phyloP scores from a whole-genome alignment of 495 filamentous ascomycete species.

The Lasiosphaeria ovina region DNA sequence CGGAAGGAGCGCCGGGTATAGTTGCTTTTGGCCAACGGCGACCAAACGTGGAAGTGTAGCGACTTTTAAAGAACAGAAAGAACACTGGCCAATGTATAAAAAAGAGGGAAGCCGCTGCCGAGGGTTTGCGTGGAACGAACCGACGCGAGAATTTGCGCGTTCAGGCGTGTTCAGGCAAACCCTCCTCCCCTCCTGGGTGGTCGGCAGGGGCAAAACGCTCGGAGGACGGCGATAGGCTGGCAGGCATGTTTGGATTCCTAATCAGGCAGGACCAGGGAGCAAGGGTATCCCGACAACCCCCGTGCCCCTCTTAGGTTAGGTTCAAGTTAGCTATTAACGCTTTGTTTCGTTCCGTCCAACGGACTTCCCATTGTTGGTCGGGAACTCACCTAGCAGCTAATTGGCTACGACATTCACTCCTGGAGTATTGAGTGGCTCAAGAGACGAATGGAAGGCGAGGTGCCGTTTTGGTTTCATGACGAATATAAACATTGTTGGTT shows the following conservation, averaged over 20 bases:
- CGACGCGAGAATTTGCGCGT: too few relatives aligned
- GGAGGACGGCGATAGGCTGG: constrained; percentile 16
- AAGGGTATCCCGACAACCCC: constrained; percentile 17
- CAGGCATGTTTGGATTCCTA: constrained; percentile 20
- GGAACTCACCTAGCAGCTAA: too few relatives aligned
- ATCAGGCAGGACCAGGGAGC: constrained; percentile 25
- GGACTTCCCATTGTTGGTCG: too few relatives aligned
- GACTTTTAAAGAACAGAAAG: too few relatives aligned
- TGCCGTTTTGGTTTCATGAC: background rate
- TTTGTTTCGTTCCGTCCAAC: too few relatives aligned
- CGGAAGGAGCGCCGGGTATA: background rate
- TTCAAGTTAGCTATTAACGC: too few relatives aligned
- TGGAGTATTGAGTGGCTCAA: background rate
- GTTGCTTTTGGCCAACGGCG: background rate
- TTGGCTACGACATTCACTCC: too few relatives aligned
- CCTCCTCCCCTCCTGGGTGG: background rate
- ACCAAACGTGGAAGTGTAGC: too few relatives aligned
- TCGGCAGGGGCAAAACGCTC: background rate
- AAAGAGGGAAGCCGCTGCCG: too few relatives aligned
- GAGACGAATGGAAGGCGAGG: background rate
- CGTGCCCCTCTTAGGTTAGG: background rate
- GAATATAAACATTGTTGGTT: background rate
- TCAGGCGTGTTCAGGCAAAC: too few relatives aligned
- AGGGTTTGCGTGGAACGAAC: too few relatives aligned
- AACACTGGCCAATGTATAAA: too few relatives aligned